Percentiles rank a stretch among this genome's conserved stretches.
Conservation (phyloP, 2,329 filamentous ascomycete genomes). For the Coniochaeta hoffmannii region DNA sequence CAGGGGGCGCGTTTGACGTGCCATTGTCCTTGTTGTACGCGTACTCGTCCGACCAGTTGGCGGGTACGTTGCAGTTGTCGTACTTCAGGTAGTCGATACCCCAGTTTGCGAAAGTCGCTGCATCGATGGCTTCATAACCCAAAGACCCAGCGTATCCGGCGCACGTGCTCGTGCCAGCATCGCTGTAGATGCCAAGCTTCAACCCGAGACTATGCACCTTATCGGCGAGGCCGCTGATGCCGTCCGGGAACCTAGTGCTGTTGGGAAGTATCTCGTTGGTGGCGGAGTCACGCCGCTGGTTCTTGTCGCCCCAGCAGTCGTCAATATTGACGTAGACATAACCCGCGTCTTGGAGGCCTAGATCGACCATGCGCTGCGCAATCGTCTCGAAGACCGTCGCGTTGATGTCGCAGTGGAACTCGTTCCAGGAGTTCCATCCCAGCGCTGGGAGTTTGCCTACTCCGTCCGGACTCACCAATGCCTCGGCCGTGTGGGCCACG, state of each 20-base stretch:
- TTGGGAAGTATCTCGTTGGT: conserved; percentile 21
- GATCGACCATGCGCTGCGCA: conserved; percentile 7
- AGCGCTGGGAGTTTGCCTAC: conserved; percentile 7
- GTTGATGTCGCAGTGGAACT: conserved; percentile 7
- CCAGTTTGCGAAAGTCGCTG: conserved; percentile 43
- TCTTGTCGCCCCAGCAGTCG: conserved; percentile 51
- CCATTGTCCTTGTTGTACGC: conserved; percentile 12
- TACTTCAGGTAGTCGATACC: conserved; percentile 47
- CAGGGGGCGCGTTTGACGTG: conserved; percentile 23
- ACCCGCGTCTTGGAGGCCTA: conserved; percentile 43
- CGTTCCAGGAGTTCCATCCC: conserved; percentile 10
- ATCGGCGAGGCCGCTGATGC: conserved; percentile 26
- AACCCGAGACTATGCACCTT: conserved; percentile 26
- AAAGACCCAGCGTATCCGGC: conserved; percentile 42
- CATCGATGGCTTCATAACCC: conserved; percentile 45
- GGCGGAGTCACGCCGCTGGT: conserved; percentile 4
- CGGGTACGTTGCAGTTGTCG: conserved; percentile 32
- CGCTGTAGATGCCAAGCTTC: conserved; percentile 30
- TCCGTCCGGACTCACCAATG: conserved; percentile 4
- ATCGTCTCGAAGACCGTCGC: conserved; percentile 4
- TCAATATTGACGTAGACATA: conserved; percentile 55
- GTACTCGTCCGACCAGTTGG: conserved; percentile 7
- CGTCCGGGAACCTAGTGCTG: conserved; percentile 26
- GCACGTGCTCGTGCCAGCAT: conserved; percentile 39
- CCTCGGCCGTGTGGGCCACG: neutral